A percentile compares a stretch with the other conserved stretches of the same genome.
phyloP scores from a whole-genome alignment of 2,329 filamentous ascomycete genomes.

The Phialophora chinensis region DNA sequence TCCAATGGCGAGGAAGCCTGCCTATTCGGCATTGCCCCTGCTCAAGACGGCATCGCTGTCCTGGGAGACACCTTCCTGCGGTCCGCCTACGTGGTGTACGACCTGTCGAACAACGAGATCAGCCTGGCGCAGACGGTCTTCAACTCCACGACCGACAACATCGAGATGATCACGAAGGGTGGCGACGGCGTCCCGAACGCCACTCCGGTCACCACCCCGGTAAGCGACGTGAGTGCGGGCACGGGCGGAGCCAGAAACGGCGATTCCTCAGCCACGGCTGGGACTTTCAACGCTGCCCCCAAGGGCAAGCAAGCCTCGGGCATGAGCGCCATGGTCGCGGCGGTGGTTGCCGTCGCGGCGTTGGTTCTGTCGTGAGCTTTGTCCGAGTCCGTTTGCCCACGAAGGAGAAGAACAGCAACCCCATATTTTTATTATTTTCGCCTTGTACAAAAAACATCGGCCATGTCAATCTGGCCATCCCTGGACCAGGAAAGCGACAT shows the following conservation, averaged over 20 bases:
- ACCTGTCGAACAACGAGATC: slow-evolving; percentile 65
- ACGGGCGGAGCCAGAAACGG: slow-evolving; percentile 31
- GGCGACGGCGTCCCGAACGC: slow-evolving; percentile 59
- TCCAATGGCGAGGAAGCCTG: slow-evolving; percentile 48
- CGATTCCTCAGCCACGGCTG: slow-evolving; percentile 27
- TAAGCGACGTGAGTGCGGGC: slow-evolving; percentile 34
- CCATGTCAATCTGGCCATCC: background rate
- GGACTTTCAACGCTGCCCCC: slow-evolving; percentile 17
- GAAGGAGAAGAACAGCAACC: background rate
- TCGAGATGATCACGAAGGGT: slow-evolving; percentile 62
- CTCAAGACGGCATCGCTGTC: slow-evolving; percentile 55
- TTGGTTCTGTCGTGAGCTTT: slow-evolving; percentile 2
- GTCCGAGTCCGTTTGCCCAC: background rate
- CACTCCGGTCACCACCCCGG: slow-evolving; percentile 43
- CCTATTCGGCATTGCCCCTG: slow-evolving; percentile 58
- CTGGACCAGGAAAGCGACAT: background rate
- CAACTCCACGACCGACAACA: slow-evolving; percentile 57
- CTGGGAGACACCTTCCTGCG: slow-evolving; percentile 69
- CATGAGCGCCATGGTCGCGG: slow-evolving; percentile 10
- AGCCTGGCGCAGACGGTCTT: slow-evolving; percentile 67
- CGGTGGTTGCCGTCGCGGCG: slow-evolving; percentile 21
- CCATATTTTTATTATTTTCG: background rate
- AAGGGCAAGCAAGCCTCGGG: slow-evolving; percentile 10
- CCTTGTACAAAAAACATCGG: background rate
- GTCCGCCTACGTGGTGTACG: slow-evolving; percentile 68